Conservation (phyloP, 108 stramenopile species). For the Fistulifera pelliculosa region DNA sequence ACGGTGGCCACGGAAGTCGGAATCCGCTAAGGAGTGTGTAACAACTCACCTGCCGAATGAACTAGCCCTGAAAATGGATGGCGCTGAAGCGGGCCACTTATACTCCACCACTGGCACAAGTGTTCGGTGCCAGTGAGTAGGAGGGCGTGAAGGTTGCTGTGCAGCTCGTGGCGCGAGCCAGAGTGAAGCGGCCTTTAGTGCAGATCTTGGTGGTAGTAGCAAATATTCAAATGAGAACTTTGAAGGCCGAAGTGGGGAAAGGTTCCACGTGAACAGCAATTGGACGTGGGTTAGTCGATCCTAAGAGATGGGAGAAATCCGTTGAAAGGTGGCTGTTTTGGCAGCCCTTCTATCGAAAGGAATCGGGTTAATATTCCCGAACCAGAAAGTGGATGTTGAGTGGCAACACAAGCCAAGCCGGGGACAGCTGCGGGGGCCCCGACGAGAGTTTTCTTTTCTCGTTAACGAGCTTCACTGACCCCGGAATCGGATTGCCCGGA, state of each 20-base stretch:
- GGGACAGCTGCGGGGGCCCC: slow-evolving; percentile 80
- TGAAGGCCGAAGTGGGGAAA: slow-evolving; percentile 86
- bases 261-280: slow-evolving; percentile 87
- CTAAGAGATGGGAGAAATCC: slow-evolving; percentile 89
- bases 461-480: slow-evolving; percentile 72
- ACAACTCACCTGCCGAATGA: slow-evolving; percentile 87
- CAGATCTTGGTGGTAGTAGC: slow-evolving; percentile 97
- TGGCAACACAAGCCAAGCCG: slow-evolving; percentile 87
- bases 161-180: slow-evolving; percentile 84
- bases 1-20: slow-evolving; percentile 98
- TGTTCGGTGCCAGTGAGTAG: slow-evolving; percentile 71
- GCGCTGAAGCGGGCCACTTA: slow-evolving; percentile 92
- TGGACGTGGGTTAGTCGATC: slow-evolving; percentile 87
- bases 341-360: slow-evolving; percentile 80
- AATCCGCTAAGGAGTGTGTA: slow-evolving; percentile 87
- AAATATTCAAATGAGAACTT: slow-evolving; percentile 96
- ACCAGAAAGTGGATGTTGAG: slow-evolving; percentile 89
- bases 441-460: slow-evolving; percentile 91
- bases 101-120: slow-evolving; percentile 67
- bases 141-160: slow-evolving; percentile 82
- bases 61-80: slow-evolving; percentile 96
- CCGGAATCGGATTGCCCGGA: slow-evolving; percentile 87
- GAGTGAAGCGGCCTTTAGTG: slow-evolving; percentile 89
- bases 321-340: slow-evolving; percentile 68
- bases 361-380: slow-evolving; percentile 91